Evolutionary conservation across 2,329 filamentous ascomycete genomes (phyloP).

Genomic region (Macrophomina phaseolina): DNA sequence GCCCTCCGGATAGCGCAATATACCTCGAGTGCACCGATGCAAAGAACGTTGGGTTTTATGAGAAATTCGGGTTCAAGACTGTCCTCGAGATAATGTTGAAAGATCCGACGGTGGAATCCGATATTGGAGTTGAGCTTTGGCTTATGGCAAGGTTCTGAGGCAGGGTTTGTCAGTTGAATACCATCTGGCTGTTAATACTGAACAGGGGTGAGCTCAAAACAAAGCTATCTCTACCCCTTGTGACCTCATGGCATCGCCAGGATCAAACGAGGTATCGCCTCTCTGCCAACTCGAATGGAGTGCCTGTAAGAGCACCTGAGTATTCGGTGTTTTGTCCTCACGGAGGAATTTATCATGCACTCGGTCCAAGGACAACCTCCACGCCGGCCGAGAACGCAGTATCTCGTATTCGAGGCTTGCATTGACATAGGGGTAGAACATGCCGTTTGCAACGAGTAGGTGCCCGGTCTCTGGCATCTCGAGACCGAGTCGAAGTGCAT

Average conservation of each 20-base stretch:
- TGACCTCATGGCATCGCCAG: not conserved
- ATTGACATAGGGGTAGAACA: not conserved
- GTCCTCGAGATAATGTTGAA: not conserved
- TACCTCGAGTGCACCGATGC: not conserved
- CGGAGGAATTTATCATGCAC: not conserved
- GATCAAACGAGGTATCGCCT: not conserved
- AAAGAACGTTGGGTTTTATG: not conserved
- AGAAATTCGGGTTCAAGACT: slow-evolving; percentile 2
- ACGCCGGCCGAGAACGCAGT: not conserved
- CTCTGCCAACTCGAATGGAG: not conserved
- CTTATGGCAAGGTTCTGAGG: not conserved
- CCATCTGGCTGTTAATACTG: no score
- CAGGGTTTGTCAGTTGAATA: no score
- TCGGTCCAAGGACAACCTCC: not conserved
- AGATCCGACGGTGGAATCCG: not conserved
- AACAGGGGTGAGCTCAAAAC: not conserved
- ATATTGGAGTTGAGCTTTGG: not conserved
- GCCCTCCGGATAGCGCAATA: not conserved
- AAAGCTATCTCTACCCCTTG: not conserved
- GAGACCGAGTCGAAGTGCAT: not conserved
- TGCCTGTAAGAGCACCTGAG: not conserved
- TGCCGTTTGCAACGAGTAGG: not conserved
- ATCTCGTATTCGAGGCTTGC: not conserved
- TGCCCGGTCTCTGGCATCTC: not conserved
- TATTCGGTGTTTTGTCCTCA: not conserved